Evolutionary conservation across 306 rosid genomes (phyloP), one percentile per base, ranked within the genome.

Genomic region (Styphnolobium japonicum): DNA sequence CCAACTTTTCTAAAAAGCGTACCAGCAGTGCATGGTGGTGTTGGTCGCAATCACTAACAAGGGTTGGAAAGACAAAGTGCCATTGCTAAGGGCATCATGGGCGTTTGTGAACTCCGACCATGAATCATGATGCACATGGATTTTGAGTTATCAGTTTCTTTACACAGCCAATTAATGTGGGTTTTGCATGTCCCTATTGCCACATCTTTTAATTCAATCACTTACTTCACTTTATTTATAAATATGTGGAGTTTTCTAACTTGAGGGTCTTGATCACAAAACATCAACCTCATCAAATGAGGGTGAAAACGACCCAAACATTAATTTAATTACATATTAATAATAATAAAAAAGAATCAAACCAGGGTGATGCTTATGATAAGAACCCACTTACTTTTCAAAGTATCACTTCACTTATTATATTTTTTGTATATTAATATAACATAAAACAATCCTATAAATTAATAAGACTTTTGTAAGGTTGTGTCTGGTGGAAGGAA

Each of bases 1-100:
- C 18, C 42, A 43, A 79, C 84, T 75, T 82, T 82, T 45, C 76
- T 5, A 23, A 69, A 80, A 84, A 71, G 81, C 67, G 84, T 51
- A 12, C 18, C 69, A 11, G 22, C 53, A 4, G 19, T 46, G 53
- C 6, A 46, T 14, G 1, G 19, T 56, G 77, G 67, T 63, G 84
- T 63, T 79, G 80, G 77, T 69, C 80, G 74, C 36, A 70, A 82
- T 79, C 86, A 85, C 36, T 42, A 1, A 10, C 14, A 31, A 21
- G 63, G 42, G 71, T 73, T 9, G 75, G 61, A 80, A 64, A 73
- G 84, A 42, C 67, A 49, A 46, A 8, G 64, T 53, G 52, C 70
- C 76, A 60, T 45, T 72, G 67, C 10, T 42, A 53, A 56, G 53
- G 58, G 49, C 77, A 83, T 78, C 65, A 78, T 73, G 79, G 43